A percentile compares a stretch with the other conserved stretches of the same genome.
Conservation (phyloP, 2,329 filamentous ascomycete genomes). For the Gaeumannomyces sp. region DNA sequence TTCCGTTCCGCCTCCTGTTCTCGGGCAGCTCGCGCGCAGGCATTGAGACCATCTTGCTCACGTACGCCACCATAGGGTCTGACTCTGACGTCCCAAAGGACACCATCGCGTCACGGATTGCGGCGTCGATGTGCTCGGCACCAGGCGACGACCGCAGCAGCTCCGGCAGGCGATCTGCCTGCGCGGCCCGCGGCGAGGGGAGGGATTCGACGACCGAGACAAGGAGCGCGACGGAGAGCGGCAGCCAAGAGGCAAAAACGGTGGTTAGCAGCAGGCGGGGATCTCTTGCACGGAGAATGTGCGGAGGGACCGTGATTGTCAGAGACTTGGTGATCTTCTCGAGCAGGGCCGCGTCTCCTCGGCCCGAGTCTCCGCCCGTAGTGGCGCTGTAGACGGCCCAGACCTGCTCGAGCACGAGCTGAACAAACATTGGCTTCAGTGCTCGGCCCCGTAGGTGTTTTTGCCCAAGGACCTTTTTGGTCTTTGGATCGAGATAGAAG, state of each 20-base stretch:
- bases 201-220: conserved; percentile 93
- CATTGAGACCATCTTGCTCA: conserved; percentile 97
- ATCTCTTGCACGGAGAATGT: conserved; percentile 78
- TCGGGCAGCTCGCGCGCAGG: conserved; percentile 87
- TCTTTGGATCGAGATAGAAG: conserved; percentile 94
- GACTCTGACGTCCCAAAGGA: conserved; percentile 64
- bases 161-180: conserved; percentile 71
- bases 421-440: conserved; percentile 95
- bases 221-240: conserved; percentile 82
- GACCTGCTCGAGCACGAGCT: conserved; percentile 88
- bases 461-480: conserved; percentile 81
- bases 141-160: conserved; percentile 78
- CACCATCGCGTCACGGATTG: conserved; percentile 73
- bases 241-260: conserved; percentile 84
- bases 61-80: conserved; percentile 83
- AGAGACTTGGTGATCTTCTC: conserved; percentile 96
- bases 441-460: conserved; percentile 91
- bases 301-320: conserved; percentile 74
- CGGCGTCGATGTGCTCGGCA: conserved; percentile 59
- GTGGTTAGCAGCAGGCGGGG: conserved; percentile 76
- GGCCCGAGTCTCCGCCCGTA: conserved; percentile 72
- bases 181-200: conserved; percentile 74
- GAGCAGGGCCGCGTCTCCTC: conserved; percentile 72
- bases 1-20: conserved; percentile 67
- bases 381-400: conserved; percentile 96